Conservation (phyloP, 2,329 filamentous ascomycete species). For the Penicillium griseofulvum region DNA sequence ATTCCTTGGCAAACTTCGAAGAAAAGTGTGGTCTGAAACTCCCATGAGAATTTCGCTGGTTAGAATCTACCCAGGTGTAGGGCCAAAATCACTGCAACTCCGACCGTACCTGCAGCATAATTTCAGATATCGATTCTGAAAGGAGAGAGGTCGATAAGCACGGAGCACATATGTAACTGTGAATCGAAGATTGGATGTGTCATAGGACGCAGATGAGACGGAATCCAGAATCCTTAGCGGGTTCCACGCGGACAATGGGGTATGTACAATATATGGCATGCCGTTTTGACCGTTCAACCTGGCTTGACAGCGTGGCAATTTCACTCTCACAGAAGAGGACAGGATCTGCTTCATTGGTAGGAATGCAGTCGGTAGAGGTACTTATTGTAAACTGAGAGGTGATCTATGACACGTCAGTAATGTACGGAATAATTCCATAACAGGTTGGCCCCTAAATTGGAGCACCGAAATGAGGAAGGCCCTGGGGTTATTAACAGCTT, state of each 20-base stretch:
- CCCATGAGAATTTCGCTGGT: not conserved
- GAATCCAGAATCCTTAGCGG: not conserved
- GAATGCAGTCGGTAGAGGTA: not conserved
- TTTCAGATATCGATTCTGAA: not conserved
- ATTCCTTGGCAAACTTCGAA: not conserved
- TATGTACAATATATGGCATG: not conserved
- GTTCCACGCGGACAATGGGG: not conserved
- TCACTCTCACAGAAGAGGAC: not conserved
- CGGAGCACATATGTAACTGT: not conserved
- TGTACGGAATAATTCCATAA: not conserved
- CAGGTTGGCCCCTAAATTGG: not conserved
- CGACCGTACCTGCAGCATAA: not conserved
- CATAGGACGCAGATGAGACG: not conserved
- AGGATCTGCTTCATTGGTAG: not conserved
- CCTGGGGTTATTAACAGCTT: not conserved
- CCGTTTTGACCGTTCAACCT: not conserved
- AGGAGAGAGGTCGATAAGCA: not conserved
- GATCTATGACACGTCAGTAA: not conserved
- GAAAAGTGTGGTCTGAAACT: not conserved
- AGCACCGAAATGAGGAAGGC: not conserved
- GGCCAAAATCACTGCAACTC: not conserved
- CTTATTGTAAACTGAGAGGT: too few relatives aligned
- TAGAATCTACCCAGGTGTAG: not conserved
- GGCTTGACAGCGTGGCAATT: not conserved
- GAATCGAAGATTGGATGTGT: not conserved